A percentile compares a stretch with the other conserved stretches of the same genome.
phyloP scores from a whole-genome alignment of 306 rosid genomes.

The Vachellia collinsii region DNA sequence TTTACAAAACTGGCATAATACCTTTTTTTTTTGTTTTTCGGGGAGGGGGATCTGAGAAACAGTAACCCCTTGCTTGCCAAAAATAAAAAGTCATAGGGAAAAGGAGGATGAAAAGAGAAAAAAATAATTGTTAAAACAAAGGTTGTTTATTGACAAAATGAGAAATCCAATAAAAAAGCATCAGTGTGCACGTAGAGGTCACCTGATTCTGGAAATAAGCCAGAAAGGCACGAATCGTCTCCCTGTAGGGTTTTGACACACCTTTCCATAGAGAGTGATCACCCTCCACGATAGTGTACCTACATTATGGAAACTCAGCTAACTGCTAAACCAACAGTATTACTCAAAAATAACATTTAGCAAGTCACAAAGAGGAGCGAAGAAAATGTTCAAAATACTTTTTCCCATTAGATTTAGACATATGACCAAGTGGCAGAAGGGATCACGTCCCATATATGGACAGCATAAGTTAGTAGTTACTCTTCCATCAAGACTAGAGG shows the following conservation, averaged over 20 bases:
- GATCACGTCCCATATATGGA: not conserved
- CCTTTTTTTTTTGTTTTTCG: not conserved
- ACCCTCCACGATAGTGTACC: conserved; percentile 95
- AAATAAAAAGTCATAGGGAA: conserved; percentile 4
- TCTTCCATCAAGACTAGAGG: not conserved
- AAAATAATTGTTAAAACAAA: not conserved
- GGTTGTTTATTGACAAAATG: conserved; percentile 19
- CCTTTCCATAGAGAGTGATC: conserved; percentile 78
- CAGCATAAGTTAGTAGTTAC: not conserved
- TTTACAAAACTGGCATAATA: not conserved
- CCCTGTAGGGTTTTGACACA: conserved; percentile 91
- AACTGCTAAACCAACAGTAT: conserved; percentile 19
- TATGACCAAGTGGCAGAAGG: not conserved
- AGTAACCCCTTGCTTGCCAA: conserved; percentile 1
- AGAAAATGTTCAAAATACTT: not conserved
- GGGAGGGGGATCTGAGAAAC: conserved; percentile 7
- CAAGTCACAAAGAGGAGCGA: conserved; percentile 17
- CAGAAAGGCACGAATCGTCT: conserved; percentile 92
- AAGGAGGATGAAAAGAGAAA: not conserved
- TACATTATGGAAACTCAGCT: conserved; percentile 39
- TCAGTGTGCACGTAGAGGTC: conserved; percentile 19
- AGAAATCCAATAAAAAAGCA: conserved; percentile 23
- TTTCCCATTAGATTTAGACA: not conserved
- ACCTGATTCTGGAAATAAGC: conserved; percentile 95
- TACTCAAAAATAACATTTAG: conserved; percentile 37